Evolutionary conservation across 2,329 filamentous ascomycete species (phyloP).

Genomic region (Periconia macrospinosa): DNA sequence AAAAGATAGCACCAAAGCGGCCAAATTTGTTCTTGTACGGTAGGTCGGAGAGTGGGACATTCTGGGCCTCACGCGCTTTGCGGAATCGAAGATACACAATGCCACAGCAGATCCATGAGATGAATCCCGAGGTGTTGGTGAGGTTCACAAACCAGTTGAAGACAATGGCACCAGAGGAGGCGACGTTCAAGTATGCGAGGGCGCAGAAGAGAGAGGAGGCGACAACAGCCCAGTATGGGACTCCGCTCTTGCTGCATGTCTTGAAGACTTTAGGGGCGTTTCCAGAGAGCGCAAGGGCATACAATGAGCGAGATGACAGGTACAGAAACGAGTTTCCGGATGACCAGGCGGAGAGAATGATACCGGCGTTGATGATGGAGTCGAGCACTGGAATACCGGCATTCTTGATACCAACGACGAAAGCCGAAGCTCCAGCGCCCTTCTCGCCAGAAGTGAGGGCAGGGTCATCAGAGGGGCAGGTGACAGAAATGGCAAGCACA

Average conservation of each 20-base stretch:
- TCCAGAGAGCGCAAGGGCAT: constrained; percentile 61
- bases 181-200: constrained; percentile 55
- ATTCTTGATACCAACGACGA: constrained; percentile 53
- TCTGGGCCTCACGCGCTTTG: constrained; percentile 58
- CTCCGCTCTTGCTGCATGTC: constrained; percentile 62
- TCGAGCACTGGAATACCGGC: constrained; percentile 60
- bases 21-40: constrained; percentile 60
- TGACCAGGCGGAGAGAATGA: constrained; percentile 66
- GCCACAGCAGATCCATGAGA: constrained; percentile 58
- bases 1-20: constrained; percentile 66
- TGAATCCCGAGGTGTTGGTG: constrained; percentile 59
- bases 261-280: constrained; percentile 67
- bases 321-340: constrained; percentile 60
- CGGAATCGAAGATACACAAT: constrained; percentile 63
- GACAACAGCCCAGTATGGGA: constrained; percentile 53
- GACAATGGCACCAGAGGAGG: constrained; percentile 46
- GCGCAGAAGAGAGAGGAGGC: constrained; percentile 48
- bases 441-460: constrained; percentile 56
- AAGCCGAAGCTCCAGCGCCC: constrained; percentile 57
- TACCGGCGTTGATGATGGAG: constrained; percentile 68
- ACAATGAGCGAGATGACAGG: constrained; percentile 55
- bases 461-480: constrained; percentile 57
- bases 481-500: constrained; percentile 63
- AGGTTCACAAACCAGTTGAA: constrained; percentile 75
- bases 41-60: constrained; percentile 48